Evolutionary conservation across 208 protist species (phyloP), one percentile per base, ranked within the genome.

Genomic region (Zelonia costaricensis): DNA sequence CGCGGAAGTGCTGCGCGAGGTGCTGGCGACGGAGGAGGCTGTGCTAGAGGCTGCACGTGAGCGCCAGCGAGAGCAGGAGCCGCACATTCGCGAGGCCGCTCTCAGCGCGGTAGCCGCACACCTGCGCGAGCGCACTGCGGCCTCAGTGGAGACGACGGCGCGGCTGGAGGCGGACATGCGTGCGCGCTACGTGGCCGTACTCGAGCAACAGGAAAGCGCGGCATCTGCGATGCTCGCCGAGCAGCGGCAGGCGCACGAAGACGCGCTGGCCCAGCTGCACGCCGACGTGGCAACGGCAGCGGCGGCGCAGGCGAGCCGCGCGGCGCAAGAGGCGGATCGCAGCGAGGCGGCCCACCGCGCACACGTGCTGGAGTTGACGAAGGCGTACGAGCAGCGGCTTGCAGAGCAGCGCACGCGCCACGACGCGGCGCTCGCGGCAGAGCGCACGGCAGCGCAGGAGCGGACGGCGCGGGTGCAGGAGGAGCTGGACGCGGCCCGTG

Each of bases 161-260:
- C 53, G 55, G 13, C 10, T 65, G 49, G 66, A 59, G 28, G 38
- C 38, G 4, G 58, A 73, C 22, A 27, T 66, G 22, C 47, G 58
- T 10, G 43, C 49, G 1, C 31, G 38, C 30, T 65, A 73, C 40
- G 25, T 45, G 13, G 22, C 66, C 9, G 23, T 61, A 1, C 39
- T 64, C 5, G 12, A 64, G 27, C 49, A 73, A 12, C 51, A 73
- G 10, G 42, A 73, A 33, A 27, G n/a, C 12, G 52, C 25, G 27
- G 57, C 28, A 5, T 56, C 66, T 1, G 15, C 15, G 16, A 12
- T 47, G 25, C 28, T 66, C 35, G 30, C 49, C 15, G 66, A 73
- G 66, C 42, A 65, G 27, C 66, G 47, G 13, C 35, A 20, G 12
- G 12, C 20, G 10, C 56, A 73, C 16, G 66, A 73, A 12, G 25